Evolutionary conservation across 805 yeast genomes (phyloP).

Genomic region (Wickerhamomyces sydowiorum): DNA sequence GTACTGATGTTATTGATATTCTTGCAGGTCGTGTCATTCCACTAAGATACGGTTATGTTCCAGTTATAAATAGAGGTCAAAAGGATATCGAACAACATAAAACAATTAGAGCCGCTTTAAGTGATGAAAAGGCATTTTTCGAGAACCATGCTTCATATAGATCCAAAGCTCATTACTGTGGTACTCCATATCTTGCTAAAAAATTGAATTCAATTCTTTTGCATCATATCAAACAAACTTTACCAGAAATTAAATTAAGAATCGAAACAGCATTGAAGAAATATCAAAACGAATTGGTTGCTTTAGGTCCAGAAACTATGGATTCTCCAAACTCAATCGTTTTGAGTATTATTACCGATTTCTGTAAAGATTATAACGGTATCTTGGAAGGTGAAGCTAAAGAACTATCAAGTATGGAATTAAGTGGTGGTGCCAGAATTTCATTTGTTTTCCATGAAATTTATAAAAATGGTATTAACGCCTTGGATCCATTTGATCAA

Average conservation of each 20-base stretch:
- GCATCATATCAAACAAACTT: conserved; percentile 81
- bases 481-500: conserved; percentile 94
- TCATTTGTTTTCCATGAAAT: conserved; percentile 96
- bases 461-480: conserved; percentile 84
- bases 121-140: conserved; percentile 74
- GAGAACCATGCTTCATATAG: conserved; percentile 88
- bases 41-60: conserved; percentile 90
- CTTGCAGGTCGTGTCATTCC: conserved; percentile 95
- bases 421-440: conserved; percentile 97
- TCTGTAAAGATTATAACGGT: conserved; percentile 85
- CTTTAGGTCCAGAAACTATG: conserved; percentile 83
- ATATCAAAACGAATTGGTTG: conserved; percentile 70
- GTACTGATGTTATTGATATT: conserved; percentile 95
- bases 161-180: conserved; percentile 92
- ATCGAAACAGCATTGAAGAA: conserved; percentile 81
- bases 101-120: conserved; percentile 81
- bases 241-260: conserved; percentile 91
- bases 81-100: conserved; percentile 87
- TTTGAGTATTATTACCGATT: conserved; percentile 85
- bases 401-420: conserved; percentile 82
- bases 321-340: conserved; percentile 89
- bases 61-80: conserved; percentile 96
- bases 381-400: conserved; percentile 89
- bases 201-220: conserved; percentile 82
- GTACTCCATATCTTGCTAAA: conserved; percentile 96